A percentile compares a stretch with the other conserved stretches of the same genome.
Evolutionary conservation across 2,329 filamentous ascomycete genomes (phyloP).

Genomic region (Penicillium sp.): DNA sequence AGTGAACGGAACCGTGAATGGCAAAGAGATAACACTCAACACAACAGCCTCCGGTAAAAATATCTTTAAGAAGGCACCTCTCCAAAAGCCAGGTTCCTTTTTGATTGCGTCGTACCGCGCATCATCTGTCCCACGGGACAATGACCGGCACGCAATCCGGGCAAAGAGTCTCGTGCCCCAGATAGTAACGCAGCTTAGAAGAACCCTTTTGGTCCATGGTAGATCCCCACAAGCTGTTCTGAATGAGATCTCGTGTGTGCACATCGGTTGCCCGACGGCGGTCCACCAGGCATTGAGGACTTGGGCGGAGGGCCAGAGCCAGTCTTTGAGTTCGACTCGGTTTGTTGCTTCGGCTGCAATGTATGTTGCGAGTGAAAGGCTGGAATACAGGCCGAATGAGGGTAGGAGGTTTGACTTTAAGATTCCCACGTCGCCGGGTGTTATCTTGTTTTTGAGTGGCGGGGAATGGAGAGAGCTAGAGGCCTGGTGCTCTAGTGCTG

Average conservation of each 20-base stretch:
- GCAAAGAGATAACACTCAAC: constrained; percentile 57
- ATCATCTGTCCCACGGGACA: constrained; percentile 56
- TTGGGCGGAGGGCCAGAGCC: constrained; percentile 57
- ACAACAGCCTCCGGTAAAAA: constrained; percentile 61
- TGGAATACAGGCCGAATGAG: constrained; percentile 55
- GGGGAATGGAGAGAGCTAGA: not conserved
- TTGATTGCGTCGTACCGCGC: constrained; percentile 56
- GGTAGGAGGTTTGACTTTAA: constrained; percentile 55
- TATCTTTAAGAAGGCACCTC: constrained; percentile 53
- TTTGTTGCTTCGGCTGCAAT: constrained; percentile 53
- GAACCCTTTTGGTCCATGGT: constrained; percentile 55
- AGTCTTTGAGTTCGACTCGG: constrained; percentile 61
- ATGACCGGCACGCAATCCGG: constrained; percentile 52
- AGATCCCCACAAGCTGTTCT: constrained; percentile 50
- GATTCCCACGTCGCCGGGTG: constrained; percentile 48
- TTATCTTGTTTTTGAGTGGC: constrained; percentile 9
- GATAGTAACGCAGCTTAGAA: constrained; percentile 57
- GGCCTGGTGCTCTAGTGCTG: constrained; percentile 1
- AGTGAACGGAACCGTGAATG: constrained; percentile 58
- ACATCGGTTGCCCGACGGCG: constrained; percentile 55
- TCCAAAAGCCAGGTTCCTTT: constrained; percentile 58
- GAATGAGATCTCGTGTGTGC: constrained; percentile 48
- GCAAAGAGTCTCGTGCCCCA: constrained; percentile 61
- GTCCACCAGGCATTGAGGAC: constrained; percentile 62
- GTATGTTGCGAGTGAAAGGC: constrained; percentile 55